Evolutionary conservation across 2,329 filamentous ascomycete genomes (phyloP), one percentile per base, ranked within the genome.

Genomic region (Penicillium sp.): DNA sequence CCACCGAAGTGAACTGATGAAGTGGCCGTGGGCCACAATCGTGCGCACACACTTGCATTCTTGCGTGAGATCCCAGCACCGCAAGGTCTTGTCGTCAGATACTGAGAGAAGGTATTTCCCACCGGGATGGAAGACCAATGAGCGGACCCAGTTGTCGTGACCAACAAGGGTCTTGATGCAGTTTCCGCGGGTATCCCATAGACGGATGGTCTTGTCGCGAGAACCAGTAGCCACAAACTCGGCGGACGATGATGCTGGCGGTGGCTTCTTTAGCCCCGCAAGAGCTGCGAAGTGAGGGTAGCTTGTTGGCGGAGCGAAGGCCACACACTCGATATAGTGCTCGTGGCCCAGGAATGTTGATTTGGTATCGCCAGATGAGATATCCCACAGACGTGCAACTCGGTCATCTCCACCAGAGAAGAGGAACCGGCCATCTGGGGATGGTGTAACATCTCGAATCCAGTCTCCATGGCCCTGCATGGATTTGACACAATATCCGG

Each of bases 141-240:
- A 89, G 32, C 91, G 86, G 9, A 97, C 85, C 93, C 93, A 97
- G 71, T 97, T 97, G 72, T 97, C 92, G 71, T 97, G 93, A 2
- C 93, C 93, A 1, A 86, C 78, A 1, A 97, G 79, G 0, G 89
- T 94, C 72, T 91, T 93, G 70, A 97, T 86, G 61, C 90, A 85
- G 11, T 88, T 91, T 32, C 93, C 93, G 52, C 91, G 84, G 11
- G 87, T 83, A 71, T 96, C 90, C 91, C 92, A 97, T 7, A 97
- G 77, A 66, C 87, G 88, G 69, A 97, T 96, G 0, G 87, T 89
- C 78, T 96, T 97, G 74, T 97, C 93, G 72, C 93, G 82, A 9
- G 89, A 89, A 10, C 91, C 93, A 0, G 92, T 96, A 0, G 92
- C 93, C 70, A 96, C 83, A 70, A 90, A 97, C 70, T 97, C 93